phyloP scores from a whole-genome alignment of 192 early-diverging fungal species.

The Coemansia reversa region DNA sequence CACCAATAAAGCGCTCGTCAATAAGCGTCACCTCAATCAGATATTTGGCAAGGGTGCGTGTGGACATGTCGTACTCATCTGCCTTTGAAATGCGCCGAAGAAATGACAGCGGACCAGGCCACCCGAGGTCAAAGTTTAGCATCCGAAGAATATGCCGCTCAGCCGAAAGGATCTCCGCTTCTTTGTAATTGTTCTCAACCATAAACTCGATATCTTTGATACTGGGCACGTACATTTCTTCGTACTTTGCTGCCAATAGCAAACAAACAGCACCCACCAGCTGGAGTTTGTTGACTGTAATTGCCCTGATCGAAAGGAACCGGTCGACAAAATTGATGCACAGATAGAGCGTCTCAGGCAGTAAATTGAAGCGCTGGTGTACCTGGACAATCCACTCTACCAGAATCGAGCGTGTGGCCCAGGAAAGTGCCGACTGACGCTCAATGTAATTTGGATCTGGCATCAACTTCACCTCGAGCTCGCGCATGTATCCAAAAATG shows the following conservation, averaged over 20 bases:
- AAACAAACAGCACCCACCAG: slow-evolving; percentile 57
- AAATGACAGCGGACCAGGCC: slow-evolving; percentile 60
- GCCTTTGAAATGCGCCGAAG: slow-evolving; percentile 60
- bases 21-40: slow-evolving; percentile 59
- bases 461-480: slow-evolving; percentile 59
- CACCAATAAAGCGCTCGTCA: slow-evolving; percentile 58
- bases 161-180: slow-evolving; percentile 54
- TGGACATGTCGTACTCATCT: slow-evolving; percentile 59
- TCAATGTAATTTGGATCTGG: slow-evolving; percentile 57
- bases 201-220: slow-evolving; percentile 55
- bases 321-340: slow-evolving; percentile 62
- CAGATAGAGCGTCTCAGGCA: slow-evolving; percentile 61
- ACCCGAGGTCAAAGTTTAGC: slow-evolving; percentile 61
- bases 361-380: slow-evolving; percentile 59
- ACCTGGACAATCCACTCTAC: slow-evolving; percentile 62
- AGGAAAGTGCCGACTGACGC: slow-evolving; percentile 49
- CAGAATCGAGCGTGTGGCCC: slow-evolving; percentile 56
- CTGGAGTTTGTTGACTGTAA: slow-evolving; percentile 57
- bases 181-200: slow-evolving; percentile 49
- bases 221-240: slow-evolving; percentile 58
- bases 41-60: slow-evolving; percentile 63
- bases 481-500: slow-evolving; percentile 64
- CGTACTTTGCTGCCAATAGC: slow-evolving; percentile 60
- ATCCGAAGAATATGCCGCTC: slow-evolving; percentile 59
- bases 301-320: slow-evolving; percentile 55